phyloP scores from a whole-genome alignment of 1,139 yeast species.

The Saccharomyces pastorianus region DNA sequence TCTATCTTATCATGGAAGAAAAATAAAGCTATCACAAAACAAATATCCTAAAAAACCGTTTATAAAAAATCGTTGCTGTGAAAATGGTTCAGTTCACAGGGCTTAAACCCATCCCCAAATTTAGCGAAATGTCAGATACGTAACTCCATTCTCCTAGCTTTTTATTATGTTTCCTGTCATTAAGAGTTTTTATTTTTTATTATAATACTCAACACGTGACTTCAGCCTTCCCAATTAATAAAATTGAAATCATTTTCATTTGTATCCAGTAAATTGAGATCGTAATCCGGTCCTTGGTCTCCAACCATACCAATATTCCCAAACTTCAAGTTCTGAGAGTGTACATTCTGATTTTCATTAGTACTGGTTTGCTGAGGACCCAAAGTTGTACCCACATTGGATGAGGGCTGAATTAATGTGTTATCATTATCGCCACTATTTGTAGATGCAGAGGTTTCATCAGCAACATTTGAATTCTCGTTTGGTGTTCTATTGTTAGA shows the following conservation, averaged over 20 bases:
- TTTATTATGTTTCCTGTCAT: neutral
- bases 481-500: neutral
- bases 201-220: neutral
- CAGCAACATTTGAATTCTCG: neutral
- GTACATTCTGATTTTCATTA: neutral
- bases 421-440: neutral
- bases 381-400: neutral
- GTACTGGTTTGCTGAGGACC: neutral
- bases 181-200: neutral
- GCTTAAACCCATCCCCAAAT: neutral
- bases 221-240: conserved; percentile 13
- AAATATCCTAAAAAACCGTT: neutral
- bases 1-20: neutral
- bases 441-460: neutral
- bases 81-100: neutral
- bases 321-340: neutral
- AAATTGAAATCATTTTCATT: conserved; percentile 20
- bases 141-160: neutral
- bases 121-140: neutral
- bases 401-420: neutral
- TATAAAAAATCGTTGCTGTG: neutral
- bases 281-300: conserved; percentile 8
- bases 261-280: conserved; percentile 18
- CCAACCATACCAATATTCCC: neutral
- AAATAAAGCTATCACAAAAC: neutral